Conservation (phyloP, 108 stramenopile species). For the Mediolabrus comicus region DNA sequence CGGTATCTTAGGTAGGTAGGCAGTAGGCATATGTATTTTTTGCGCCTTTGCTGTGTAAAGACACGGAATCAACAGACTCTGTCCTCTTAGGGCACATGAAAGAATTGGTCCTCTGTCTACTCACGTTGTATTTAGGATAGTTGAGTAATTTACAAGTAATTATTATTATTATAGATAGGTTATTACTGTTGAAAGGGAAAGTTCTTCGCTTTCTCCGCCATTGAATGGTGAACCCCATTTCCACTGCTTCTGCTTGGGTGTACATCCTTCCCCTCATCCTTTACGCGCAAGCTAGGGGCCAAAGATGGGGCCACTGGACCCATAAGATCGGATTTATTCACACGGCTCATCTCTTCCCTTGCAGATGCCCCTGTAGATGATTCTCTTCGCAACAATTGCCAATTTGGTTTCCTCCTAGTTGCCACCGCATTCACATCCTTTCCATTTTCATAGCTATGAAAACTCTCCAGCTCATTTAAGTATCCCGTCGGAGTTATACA, state of each 20-base stretch:
- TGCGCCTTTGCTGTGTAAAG: too few species aligned
- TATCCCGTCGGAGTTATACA: conserved; percentile 43
- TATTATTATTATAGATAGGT: neutral
- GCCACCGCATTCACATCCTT: neutral
- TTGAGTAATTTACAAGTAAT: neutral
- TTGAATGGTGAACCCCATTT: neutral
- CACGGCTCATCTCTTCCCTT: conserved; percentile 41
- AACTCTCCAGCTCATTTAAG: conserved; percentile 31
- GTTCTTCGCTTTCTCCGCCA: conserved; percentile 40
- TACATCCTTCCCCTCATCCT: conserved; percentile 2
- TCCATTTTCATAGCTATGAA: conserved; percentile 4
- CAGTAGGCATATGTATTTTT: too few species aligned
- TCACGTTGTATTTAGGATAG: neutral
- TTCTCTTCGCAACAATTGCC: conserved; percentile 3
- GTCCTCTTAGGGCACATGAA: too few species aligned
- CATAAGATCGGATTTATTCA: conserved; percentile 12
- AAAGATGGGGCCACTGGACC: conserved; percentile 36
- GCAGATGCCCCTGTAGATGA: conserved; percentile 21
- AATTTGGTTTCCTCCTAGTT: neutral
- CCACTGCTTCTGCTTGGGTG: neutral
- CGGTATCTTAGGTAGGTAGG: too few species aligned
- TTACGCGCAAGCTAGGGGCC: conserved; percentile 18
- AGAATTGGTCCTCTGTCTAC: too few species aligned
- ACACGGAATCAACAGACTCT: too few species aligned
- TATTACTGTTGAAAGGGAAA: conserved; percentile 38